Evolutionary conservation across 2,329 filamentous ascomycete species (phyloP), one percentile per base, ranked within the genome.

Genomic region (Penicillium sp.): DNA sequence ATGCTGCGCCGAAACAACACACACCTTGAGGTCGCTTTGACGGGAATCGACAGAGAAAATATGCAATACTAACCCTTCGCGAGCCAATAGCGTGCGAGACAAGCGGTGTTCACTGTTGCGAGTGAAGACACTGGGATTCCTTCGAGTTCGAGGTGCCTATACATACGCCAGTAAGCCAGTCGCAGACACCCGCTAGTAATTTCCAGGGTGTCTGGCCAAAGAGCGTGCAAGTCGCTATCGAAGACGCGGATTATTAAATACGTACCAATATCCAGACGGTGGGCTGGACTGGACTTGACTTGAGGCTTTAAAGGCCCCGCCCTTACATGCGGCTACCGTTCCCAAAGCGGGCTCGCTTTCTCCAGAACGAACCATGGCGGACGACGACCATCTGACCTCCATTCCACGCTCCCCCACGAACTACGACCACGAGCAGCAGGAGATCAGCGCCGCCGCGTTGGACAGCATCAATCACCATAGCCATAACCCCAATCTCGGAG

Each of bases 361-460:
- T 47, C 45, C 46, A 54, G 52, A 46, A 45, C 30, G 45, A 45
- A 52, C 57, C 57, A 67, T 66, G 64, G 64, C 62, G 61, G 64
- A 68, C 58, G 61, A 67, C 54, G 53, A 60, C 26, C 46, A 55
- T 57, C 42, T 45, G 20, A 51, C 48, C 58, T 57, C 52, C 50
- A 52, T 52, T n/a, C 48, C 33, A 50, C 60, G 52, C 21, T 51
- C 55, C 59, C 64, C 63, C 62, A 62, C 66, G 63, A 59, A 62
- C 64, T 45, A 48, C 43, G 14, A 57, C n/a, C n/a, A n/a, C n/a
- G n/a, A n/a, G n/a, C n/a, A n/a, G 18, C 55, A 46, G 28, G 33
- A 53, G 50, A 49, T 46, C 60, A 61, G 59, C 59, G 57, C 59
- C 30, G 28, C 57, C 47, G 46, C 43, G 45, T 53, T 28, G 28